Evolutionary conservation across 2,329 filamentous ascomycete species (phyloP), one percentile per base, ranked within the genome.

Genomic region (Amylocarpus encephaloides): DNA sequence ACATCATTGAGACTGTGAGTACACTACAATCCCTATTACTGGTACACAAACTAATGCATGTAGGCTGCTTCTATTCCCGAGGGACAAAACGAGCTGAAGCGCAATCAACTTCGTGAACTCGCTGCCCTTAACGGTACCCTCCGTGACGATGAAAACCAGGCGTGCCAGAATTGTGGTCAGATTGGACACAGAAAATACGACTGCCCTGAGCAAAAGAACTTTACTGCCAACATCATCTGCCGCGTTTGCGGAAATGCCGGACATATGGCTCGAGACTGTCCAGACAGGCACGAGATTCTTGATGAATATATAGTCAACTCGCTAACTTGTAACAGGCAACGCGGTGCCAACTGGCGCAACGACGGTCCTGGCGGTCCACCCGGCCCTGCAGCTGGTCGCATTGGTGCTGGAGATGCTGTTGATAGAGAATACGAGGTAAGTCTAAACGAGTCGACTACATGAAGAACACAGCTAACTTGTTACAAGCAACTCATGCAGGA

Each of bases 101-200:
- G 93, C 49, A 97, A 97, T 71, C 93, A 98, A 72, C 86, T 98
- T 50, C 88, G 93, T 71, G 93, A 98, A 70, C 87, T 98, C 58
- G 93, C 93, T 39, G 90, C 93, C 22, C 86, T 98, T 63, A 98
- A 98, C 82, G 93, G 93, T 80, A 98, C 93, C 7, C 84, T 98
- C 16, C 92, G 93, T 75, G 93, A 98, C 67, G 93, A 98, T 65
- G 93, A 98, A 69, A 98, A 98, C 71, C 93, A 98, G 70, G 93
- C 93, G 59, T 98, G 93, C 73, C 93, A 98, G 74, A 98, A 98
- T 76, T 98, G 88, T 71, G 93, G 93, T 62, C 90, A 97, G 78
- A 98, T 98, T 59, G 93, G 93, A 54, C 93, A 98, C 71, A 86
- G 93, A 71, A 98, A 98, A 73, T 97, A 96, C 69, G 93, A 98